Evolutionary conservation across 495 filamentous ascomycete species (phyloP).

Genomic region (Neurospora sp.): DNA sequence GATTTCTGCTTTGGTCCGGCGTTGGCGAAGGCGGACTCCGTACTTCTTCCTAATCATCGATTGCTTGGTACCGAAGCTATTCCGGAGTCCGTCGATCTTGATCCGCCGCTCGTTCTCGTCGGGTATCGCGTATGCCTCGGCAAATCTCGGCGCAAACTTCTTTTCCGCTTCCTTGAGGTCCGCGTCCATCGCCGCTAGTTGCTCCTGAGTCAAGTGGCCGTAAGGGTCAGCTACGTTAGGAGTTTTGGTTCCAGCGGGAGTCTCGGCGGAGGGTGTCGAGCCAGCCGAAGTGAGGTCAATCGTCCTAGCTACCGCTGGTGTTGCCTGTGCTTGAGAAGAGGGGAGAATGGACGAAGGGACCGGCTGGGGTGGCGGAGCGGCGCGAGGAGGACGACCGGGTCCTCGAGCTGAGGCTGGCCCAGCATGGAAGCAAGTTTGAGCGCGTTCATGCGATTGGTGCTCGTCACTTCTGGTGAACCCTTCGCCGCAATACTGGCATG

Average conservation of each 20-base stretch:
- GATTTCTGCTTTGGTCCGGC: slow-evolving; percentile 36
- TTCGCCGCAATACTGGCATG: slow-evolving; percentile 31
- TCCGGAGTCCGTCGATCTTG: slow-evolving; percentile 32
- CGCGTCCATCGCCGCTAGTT: slow-evolving; percentile 17
- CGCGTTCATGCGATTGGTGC: slow-evolving; percentile 8
- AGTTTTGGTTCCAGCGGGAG: slow-evolving; percentile 1
- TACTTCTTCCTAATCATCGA: slow-evolving; percentile 41
- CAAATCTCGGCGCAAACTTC: slow-evolving; percentile 27
- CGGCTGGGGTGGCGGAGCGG: neutral
- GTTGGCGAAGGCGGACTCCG: slow-evolving; percentile 34
- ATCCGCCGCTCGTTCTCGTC: slow-evolving; percentile 23
- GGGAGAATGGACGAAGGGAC: slow-evolving; percentile 2
- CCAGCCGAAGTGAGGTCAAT: neutral
- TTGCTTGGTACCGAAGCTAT: slow-evolving; percentile 38
- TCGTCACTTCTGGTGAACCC: slow-evolving; percentile 25
- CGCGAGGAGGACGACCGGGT: slow-evolving; percentile 11
- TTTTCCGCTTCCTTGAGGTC: slow-evolving; percentile 30
- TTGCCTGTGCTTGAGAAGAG: neutral
- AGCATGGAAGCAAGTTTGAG: neutral
- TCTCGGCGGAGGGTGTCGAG: neutral
- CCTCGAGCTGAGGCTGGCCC: slow-evolving; percentile 1
- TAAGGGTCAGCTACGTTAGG: slow-evolving; percentile 27
- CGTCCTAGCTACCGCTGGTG: neutral
- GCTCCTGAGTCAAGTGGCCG: slow-evolving; percentile 22
- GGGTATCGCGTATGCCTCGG: slow-evolving; percentile 24